phyloP scores from a whole-genome alignment of 148 eudicot species.

The Chenopodium berlandieri region DNA sequence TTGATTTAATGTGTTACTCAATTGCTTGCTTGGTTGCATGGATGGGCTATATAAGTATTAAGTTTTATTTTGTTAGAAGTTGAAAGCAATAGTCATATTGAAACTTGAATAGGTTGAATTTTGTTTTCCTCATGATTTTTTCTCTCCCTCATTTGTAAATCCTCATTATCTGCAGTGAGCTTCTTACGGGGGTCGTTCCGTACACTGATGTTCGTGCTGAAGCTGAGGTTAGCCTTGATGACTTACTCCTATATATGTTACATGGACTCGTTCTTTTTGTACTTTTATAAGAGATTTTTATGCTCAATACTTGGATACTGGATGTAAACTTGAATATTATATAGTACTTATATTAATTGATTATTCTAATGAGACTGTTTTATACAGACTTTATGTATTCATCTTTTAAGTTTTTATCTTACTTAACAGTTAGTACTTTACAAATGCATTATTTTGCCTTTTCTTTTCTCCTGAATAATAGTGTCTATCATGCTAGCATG shows the following conservation, averaged over 20 bases:
- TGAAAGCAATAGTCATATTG: neutral
- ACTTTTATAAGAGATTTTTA: neutral
- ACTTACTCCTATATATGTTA: constrained; percentile 1
- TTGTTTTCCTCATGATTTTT: neutral
- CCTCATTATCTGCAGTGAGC: constrained; percentile 64
- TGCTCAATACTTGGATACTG: neutral
- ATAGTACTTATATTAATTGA: neutral
- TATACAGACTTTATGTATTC: neutral
- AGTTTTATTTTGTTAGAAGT: neutral
- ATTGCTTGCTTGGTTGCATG: constrained; percentile 16
- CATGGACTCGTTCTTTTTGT: neutral
- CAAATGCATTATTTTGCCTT: neutral
- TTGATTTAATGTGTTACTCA: neutral
- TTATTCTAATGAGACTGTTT: neutral
- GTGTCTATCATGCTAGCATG: neutral
- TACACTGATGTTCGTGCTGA: constrained; percentile 95
- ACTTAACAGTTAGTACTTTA: neutral
- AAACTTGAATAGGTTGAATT: neutral
- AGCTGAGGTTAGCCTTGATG: constrained; percentile 68
- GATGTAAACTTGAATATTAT: neutral
- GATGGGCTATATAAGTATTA: neutral
- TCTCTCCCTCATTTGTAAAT: neutral
- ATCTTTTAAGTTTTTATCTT: neutral
- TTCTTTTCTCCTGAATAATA: neutral
- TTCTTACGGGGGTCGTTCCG: constrained; percentile 94